Evolutionary conservation across 371 early-diverging fungal genomes (phyloP).

Genomic region (Mortierella sp.): DNA sequence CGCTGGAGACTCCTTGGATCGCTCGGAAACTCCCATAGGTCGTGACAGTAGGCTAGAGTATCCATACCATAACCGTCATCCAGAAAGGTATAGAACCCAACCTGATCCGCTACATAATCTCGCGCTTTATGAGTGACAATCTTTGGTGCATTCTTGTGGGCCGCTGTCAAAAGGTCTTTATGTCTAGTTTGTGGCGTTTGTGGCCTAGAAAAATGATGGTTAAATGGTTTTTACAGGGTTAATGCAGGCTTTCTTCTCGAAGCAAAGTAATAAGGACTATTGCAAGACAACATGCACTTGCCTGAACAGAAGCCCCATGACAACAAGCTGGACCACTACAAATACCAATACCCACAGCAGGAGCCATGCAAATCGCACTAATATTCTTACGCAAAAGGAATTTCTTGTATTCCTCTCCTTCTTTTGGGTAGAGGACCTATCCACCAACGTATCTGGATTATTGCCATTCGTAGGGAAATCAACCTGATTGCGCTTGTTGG

Average conservation of each 20-base stretch:
- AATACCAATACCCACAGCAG: constrained; percentile 17
- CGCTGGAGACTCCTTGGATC: not conserved
- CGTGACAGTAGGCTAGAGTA: constrained; percentile 39
- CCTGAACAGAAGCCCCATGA: constrained; percentile 35
- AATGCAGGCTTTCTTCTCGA: not conserved
- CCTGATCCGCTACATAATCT: constrained; percentile 22
- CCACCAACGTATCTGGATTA: not conserved
- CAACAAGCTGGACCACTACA: constrained; percentile 14
- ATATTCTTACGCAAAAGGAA: not conserved
- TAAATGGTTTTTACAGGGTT: not conserved
- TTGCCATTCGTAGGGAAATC: not conserved
- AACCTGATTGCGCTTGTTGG: constrained; percentile 7
- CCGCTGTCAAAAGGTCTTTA: not conserved
- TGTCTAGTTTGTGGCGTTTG: not conserved
- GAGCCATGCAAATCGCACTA: constrained; percentile 1
- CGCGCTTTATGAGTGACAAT: constrained; percentile 16
- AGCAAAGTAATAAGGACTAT: too few species aligned
- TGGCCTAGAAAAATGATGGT: not conserved
- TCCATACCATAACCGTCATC: constrained; percentile 40
- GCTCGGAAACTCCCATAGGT: constrained; percentile 22
- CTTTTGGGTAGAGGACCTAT: not conserved
- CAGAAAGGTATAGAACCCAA: constrained; percentile 29
- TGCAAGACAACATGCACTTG: not conserved
- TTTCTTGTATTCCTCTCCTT: not conserved
- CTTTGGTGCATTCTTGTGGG: not conserved